Evolutionary conservation across 2,329 filamentous ascomycete species (phyloP), one percentile per base, ranked within the genome.

Genomic region (Fusarium marasasianum): DNA sequence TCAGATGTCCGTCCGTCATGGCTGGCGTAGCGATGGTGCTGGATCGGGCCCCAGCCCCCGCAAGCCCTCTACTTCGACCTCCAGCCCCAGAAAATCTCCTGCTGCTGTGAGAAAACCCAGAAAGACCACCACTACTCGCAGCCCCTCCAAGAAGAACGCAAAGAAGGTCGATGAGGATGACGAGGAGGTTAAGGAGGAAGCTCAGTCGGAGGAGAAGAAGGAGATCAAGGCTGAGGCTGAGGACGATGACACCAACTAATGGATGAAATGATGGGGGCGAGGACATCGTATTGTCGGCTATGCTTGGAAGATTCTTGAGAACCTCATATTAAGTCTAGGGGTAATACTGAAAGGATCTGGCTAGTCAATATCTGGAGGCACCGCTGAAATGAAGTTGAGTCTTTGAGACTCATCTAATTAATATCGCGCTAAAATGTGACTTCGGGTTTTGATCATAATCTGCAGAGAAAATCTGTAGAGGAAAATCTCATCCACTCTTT

Each of bases 1-100:
- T 13, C 79, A 83, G 61, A 82, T 86, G 77, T 81, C 81, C 20
- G 77, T 81, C 65, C 82, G 81, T 26, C 83, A 85, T 65, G 80
- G 79, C 60, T 86, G 84, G 84, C 80, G 81, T 44, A 79, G 77
- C 71, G 53, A 69, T 71, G 47, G 67, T 61, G 51, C 71, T 14
- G 56, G 62, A 17, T 33, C 59, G 14, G 33, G 31, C 18, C 29
- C 61, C 3, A 78, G 75, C 47, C 79, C 82, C 29, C 76, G 79
- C 59, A 84, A 53, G 31, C 5, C 48, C 31, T 37, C 70, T 13
- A 53, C 63, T 13, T 37, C 58, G 10, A 31, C 29, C 11, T 29
- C 63, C 1, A 78, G 73, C 40, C 79, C 82, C 22, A 74, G 79
- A 54, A 84, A 83, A 77, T 33, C 77, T 33, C 56, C 73, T 24